Evolutionary conservation across 306 rosid species (phyloP).

Genomic region (Rosa persica): DNA sequence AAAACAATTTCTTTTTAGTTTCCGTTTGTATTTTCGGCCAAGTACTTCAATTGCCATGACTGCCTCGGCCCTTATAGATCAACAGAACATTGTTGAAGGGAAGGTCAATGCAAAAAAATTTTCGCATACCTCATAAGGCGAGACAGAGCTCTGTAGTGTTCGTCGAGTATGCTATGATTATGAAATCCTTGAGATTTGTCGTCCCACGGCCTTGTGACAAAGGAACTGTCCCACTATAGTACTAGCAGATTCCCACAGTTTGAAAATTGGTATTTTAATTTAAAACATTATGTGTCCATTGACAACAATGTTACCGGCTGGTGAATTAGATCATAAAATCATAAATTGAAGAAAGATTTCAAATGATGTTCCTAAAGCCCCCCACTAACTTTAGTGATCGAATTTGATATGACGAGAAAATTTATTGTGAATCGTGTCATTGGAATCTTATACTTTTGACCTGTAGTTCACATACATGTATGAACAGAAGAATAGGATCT

Average conservation of each 20-base stretch:
- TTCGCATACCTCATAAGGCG: not conserved
- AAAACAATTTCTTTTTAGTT: not conserved
- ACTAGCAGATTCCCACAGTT: not conserved
- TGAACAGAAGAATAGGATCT: not conserved
- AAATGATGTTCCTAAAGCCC: not conserved
- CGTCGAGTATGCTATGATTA: not conserved
- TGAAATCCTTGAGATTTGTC: not conserved
- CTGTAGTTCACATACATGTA: not conserved
- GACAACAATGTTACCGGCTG: not conserved
- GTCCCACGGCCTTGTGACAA: not conserved
- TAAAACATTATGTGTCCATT: not conserved
- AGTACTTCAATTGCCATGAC: not conserved
- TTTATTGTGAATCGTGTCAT: not conserved
- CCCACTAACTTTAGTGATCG: not conserved
- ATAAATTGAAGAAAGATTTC: not conserved
- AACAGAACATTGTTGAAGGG: not conserved
- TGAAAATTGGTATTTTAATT: not conserved
- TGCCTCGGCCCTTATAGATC: not conserved
- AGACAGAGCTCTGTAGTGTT: not conserved
- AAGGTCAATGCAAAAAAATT: not conserved
- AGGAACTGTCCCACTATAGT: not conserved
- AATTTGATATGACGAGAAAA: not conserved
- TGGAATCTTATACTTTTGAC: conserved; percentile 12
- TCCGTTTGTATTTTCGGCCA: not conserved
- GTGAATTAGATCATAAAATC: not conserved